Percentiles rank a stretch among this genome's conserved stretches.
phyloP scores from a whole-genome alignment of 78 protist genomes.

The Emiliania huxleyi region DNA sequence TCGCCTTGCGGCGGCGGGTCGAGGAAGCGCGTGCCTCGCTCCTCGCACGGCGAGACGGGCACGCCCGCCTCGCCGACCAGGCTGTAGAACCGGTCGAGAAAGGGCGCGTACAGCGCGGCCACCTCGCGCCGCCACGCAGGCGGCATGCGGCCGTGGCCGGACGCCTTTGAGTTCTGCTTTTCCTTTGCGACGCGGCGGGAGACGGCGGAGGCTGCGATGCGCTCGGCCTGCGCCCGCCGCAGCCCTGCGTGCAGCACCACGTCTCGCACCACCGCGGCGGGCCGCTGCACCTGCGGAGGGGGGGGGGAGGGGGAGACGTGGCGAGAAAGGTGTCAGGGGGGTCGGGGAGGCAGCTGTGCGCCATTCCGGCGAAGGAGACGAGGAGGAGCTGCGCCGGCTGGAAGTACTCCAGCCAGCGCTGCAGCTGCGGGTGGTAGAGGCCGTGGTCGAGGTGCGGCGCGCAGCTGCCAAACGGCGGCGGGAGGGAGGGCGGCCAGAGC shows the following conservation, averaged over 20 bases:
- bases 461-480: background rate
- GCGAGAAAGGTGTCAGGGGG: too few species aligned
- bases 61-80: background rate
- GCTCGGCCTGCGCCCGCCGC: background rate
- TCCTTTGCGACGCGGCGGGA: too few species aligned
- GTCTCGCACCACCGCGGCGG: background rate
- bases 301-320: too few species aligned
- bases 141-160: background rate
- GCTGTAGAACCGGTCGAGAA: background rate
- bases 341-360: too few species aligned
- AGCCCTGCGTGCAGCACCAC: background rate
- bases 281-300: background rate
- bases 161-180: background rate
- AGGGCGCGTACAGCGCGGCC: background rate
- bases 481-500: constrained; percentile 12
- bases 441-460: constrained; percentile 28
- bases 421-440: background rate
- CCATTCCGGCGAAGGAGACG: background rate
- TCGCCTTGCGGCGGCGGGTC: too few species aligned
- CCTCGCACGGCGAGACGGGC: background rate
- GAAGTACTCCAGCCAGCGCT: background rate
- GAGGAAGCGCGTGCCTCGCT: background rate
- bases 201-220: background rate
- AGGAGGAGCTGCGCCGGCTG: background rate
- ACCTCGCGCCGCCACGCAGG: background rate